phyloP scores from a whole-genome alignment of 148 eudicot species.

The Camellia granthamiana region DNA sequence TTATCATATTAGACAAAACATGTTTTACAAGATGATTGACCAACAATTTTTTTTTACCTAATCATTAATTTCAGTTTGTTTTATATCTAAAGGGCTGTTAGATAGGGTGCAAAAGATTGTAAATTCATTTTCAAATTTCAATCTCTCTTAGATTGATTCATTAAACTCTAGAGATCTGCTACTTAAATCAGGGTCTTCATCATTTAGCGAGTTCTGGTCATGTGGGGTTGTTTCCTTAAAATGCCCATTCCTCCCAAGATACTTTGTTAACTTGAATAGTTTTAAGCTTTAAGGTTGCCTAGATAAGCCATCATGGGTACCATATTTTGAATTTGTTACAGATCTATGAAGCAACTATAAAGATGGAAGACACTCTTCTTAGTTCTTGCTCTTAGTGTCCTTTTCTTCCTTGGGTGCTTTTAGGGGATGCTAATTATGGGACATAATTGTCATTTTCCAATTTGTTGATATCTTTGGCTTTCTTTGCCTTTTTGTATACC shows the following conservation, averaged over 20 bases:
- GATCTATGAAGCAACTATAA: not conserved
- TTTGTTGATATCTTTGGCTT: not conserved
- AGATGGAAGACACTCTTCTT: slow-evolving; percentile 2
- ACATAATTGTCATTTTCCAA: not conserved
- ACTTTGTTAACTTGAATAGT: not conserved
- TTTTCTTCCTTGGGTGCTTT: not conserved
- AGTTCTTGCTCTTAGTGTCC: not conserved
- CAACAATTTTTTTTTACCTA: not conserved
- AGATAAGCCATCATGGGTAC: not conserved
- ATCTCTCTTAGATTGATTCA: not conserved
- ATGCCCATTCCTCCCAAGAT: slow-evolving; percentile 1
- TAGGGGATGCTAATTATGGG: not conserved
- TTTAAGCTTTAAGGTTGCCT: not conserved
- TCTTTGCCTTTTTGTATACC: not conserved
- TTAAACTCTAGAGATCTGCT: not conserved
- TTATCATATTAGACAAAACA: not conserved
- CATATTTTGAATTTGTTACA: not conserved
- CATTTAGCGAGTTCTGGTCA: not conserved
- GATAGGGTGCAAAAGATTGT: slow-evolving; percentile 1
- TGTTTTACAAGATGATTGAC: not conserved
- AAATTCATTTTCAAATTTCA: not conserved
- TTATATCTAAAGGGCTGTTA: not conserved
- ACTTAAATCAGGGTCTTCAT: not conserved
- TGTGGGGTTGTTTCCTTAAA: not conserved
- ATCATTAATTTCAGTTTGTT: not conserved